These are phyloP conservation scores for Hyparrhenia diplandra DNA, from an alignment of 176 grass and related monocot species.

Conservation along the genomic window DNA sequence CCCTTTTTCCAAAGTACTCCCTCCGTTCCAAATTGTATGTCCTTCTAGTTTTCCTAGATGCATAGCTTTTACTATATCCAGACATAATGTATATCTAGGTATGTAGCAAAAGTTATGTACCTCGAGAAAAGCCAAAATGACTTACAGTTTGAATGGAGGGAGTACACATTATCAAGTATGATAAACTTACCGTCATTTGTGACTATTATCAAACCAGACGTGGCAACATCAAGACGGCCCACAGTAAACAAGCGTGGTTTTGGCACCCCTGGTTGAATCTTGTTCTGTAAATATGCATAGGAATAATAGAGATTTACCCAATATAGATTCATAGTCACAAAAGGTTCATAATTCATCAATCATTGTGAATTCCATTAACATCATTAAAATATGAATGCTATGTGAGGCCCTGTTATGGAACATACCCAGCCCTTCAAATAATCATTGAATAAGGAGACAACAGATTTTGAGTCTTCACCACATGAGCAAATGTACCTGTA, in stretches of 20 bases:
- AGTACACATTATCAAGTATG: background rate
- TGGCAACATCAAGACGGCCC: slow-evolving; percentile 94
- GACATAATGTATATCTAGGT: background rate
- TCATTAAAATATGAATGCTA: background rate
- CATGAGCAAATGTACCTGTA: slow-evolving; percentile 87
- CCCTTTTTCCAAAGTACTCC: background rate
- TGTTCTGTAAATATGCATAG: slow-evolving; percentile 58
- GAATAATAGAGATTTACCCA: background rate
- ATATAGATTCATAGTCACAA: background rate
- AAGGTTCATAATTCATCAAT: background rate
- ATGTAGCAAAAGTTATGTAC: background rate
- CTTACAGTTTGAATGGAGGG: background rate
- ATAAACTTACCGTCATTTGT: slow-evolving; percentile 85
- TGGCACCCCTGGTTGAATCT: slow-evolving; percentile 66
- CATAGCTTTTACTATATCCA: background rate
- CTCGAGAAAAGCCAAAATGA: too few relatives aligned
- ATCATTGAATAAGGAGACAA: slow-evolving; percentile 77
- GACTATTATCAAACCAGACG: slow-evolving; percentile 84
- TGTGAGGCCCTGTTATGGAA: slow-evolving; percentile 16
- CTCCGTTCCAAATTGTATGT: background rate
- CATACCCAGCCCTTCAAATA: slow-evolving; percentile 89
- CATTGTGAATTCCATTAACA: background rate
- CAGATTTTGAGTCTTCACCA: slow-evolving; percentile 76
- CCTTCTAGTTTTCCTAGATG: background rate
- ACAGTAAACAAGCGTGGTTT: slow-evolving; percentile 92